Evolutionary conservation across 768 basidiomycete species (phyloP).

Genomic region (Podaxis mareebaensis): DNA sequence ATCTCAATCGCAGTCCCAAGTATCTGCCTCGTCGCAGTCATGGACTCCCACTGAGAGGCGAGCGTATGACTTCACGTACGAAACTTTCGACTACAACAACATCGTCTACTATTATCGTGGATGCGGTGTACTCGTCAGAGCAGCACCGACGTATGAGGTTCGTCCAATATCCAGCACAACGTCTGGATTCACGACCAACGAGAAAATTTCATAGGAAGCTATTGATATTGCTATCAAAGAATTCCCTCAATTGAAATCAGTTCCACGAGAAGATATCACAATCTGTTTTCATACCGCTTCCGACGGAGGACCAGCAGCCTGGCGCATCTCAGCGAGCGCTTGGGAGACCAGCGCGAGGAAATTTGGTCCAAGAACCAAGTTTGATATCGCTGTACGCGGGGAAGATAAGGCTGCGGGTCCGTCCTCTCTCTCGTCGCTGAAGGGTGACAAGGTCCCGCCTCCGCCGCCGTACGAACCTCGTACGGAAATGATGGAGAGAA

Average conservation of each 20-base stretch:
- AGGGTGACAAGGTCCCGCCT: neutral
- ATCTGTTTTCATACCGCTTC: slow-evolving; percentile 40
- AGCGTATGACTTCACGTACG: slow-evolving; percentile 11
- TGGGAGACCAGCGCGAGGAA: slow-evolving; percentile 35
- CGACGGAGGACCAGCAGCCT: slow-evolving; percentile 32
- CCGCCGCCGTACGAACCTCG: slow-evolving; percentile 1
- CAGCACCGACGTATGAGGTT: slow-evolving; percentile 44
- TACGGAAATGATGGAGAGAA: neutral
- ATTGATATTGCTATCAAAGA: slow-evolving; percentile 50
- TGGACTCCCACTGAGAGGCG: neutral
- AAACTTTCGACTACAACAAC: slow-evolving; percentile 47
- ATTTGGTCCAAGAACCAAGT: slow-evolving; percentile 11
- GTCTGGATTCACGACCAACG: neutral
- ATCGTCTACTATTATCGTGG: slow-evolving; percentile 40
- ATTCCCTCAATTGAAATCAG: slow-evolving; percentile 41
- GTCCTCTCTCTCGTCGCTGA: neutral
- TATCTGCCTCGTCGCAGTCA: neutral
- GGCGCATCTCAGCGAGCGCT: slow-evolving; percentile 52
- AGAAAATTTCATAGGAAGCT: slow-evolving; percentile 41
- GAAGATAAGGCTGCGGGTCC: slow-evolving; percentile 9
- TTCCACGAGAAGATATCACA: slow-evolving; percentile 41
- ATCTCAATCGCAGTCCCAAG: neutral
- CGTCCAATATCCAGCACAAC: slow-evolving; percentile 10
- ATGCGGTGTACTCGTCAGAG: slow-evolving; percentile 33
- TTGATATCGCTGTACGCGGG: slow-evolving; percentile 9